phyloP scores from a whole-genome alignment of 441 rosid genomes.

The Erodium trifolium region DNA sequence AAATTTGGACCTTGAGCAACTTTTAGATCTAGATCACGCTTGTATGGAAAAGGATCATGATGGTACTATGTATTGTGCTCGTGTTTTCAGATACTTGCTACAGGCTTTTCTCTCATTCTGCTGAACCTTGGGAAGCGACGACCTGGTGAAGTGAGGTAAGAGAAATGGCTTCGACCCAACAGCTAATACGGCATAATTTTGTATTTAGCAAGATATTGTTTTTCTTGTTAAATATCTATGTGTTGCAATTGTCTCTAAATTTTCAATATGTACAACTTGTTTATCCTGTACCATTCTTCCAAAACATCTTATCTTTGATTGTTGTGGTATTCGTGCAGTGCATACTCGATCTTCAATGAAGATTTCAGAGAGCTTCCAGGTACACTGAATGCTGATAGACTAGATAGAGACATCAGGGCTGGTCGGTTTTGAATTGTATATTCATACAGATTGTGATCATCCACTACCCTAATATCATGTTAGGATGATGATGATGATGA shows the following conservation, averaged over 20 bases:
- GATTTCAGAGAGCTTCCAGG: constrained; percentile 93
- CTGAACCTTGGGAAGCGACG: constrained; percentile 72
- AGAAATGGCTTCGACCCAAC: too few species aligned
- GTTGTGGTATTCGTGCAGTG: constrained; percentile 31
- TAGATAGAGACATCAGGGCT: constrained; percentile 69
- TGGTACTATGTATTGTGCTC: neutral
- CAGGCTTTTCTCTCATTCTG: constrained; percentile 67
- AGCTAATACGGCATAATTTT: too few species aligned
- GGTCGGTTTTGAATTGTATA: constrained; percentile 49
- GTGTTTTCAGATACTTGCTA: constrained; percentile 56
- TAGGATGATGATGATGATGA: too few species aligned
- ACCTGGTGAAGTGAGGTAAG: constrained; percentile 80
- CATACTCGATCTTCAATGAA: constrained; percentile 87
- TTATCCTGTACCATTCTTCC: too few species aligned
- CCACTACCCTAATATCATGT: neutral
- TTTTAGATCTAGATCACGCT: too few species aligned
- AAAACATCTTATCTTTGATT: too few species aligned
- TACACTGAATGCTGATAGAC: constrained; percentile 71
- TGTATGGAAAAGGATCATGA: too few species aligned
- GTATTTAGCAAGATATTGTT: too few species aligned
- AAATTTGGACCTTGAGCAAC: too few species aligned
- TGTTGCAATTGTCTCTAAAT: neutral
- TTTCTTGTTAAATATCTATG: neutral
- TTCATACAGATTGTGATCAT: neutral
- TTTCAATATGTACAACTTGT: too few species aligned